A percentile compares a stretch with the other conserved stretches of the same genome.
phyloP scores from a whole-genome alignment of 768 basidiomycete genomes.

The Leccinum variicolor region DNA sequence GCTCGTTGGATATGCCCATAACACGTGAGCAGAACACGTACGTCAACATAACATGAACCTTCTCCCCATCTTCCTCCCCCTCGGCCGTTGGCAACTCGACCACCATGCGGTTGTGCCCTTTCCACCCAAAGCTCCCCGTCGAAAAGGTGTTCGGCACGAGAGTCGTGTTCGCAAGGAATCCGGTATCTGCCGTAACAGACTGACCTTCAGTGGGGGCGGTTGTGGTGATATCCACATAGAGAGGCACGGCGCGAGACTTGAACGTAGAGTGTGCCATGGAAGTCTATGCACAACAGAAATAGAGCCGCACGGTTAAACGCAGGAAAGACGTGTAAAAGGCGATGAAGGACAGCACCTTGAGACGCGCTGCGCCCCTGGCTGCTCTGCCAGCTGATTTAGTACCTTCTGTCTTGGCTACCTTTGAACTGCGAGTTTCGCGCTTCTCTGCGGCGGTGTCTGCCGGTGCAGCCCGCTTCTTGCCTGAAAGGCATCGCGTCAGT shows the following conservation, averaged over 20 bases:
- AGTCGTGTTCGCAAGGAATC: conserved; percentile 54
- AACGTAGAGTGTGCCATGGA: conserved; percentile 50
- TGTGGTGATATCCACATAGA: conserved; percentile 66
- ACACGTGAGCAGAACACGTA: conserved; percentile 37
- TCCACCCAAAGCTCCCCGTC: conserved; percentile 86
- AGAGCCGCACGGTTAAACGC: not conserved
- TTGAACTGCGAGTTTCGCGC: conserved; percentile 45
- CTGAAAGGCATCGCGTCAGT: conserved; percentile 15
- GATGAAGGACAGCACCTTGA: conserved; percentile 40
- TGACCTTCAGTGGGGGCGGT: conserved; percentile 47
- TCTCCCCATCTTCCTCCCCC: conserved; percentile 48
- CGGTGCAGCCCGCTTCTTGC: conserved; percentile 47
- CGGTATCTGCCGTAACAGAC: conserved; percentile 47
- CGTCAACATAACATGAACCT: conserved; percentile 72
- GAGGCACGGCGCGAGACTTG: conserved; percentile 62
- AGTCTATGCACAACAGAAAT: conserved; percentile 29
- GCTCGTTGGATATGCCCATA: not conserved
- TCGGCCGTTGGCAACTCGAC: conserved; percentile 58
- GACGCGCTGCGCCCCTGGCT: conserved; percentile 38
- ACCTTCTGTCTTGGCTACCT: conserved; percentile 46
- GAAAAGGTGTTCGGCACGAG: conserved; percentile 59
- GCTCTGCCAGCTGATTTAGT: conserved; percentile 30
- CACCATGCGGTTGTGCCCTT: conserved; percentile 63
- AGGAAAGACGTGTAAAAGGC: not conserved
- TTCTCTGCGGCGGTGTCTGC: conserved; percentile 29